Evolutionary conservation across 441 rosid species (phyloP).

Genomic region (Metrosideros polymorpha): DNA sequence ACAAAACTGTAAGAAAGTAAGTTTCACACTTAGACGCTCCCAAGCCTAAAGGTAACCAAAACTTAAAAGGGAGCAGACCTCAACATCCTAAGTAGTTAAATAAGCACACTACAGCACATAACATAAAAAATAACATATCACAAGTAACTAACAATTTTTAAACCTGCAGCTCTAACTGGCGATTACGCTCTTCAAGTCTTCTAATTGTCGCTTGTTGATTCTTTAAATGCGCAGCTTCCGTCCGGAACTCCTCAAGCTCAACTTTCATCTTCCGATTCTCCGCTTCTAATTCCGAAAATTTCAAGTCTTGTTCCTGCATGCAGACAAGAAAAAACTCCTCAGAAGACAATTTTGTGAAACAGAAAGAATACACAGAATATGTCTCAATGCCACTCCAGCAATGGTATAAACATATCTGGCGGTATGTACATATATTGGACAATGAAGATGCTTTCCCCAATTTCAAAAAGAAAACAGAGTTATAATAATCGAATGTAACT

Average conservation of each 20-base stretch:
- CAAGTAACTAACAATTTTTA: neutral
- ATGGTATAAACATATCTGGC: neutral
- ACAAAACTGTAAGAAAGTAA: neutral
- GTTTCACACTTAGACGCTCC: neutral
- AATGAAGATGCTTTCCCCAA: neutral
- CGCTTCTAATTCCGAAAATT: constrained; percentile 78
- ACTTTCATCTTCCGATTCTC: constrained; percentile 97
- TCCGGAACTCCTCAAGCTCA: constrained; percentile 93
- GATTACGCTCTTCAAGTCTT: constrained; percentile 94
- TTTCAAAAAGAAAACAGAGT: neutral
- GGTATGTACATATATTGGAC: neutral
- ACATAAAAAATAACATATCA: neutral
- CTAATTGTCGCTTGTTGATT: constrained; percentile 99
- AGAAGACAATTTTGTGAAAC: neutral
- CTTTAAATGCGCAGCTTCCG: constrained; percentile 94
- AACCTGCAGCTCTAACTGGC: constrained; percentile 98
- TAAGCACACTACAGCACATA: neutral
- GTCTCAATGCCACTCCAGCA: neutral
- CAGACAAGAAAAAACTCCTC: neutral
- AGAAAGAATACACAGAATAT: neutral
- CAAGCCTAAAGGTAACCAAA: neutral
- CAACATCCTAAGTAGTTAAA: neutral
- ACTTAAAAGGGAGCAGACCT: neutral
- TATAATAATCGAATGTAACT: neutral
- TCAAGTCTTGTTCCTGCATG: constrained; percentile 87